Base-by-base conservation (phyloP, 352 stramenopile genomes). In the Blastocystis sp. region DNA sequence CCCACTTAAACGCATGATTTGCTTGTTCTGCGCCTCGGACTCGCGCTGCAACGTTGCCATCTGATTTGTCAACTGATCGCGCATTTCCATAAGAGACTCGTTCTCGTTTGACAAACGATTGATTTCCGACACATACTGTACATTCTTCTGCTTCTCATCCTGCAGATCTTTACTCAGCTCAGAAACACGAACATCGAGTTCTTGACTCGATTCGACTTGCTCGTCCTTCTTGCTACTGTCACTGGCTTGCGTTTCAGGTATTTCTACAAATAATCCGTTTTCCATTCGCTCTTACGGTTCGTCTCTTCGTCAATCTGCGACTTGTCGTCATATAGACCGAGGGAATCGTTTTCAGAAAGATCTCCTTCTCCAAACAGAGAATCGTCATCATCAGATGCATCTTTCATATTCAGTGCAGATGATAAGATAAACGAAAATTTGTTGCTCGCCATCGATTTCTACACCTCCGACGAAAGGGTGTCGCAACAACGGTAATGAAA, bases 391-490 rank as follows among this genome's bases (percentile, higher is more conserved):
- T 46, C 48, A 40, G 46, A 34, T 6, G 29, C 54, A 81, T 81
- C 69, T 9, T 6, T 14, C 69, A 64, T 64, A 65, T 81, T 81
- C 69, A 81, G 61, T 11, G 69, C 69, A 49, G 69, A 64, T 32
- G 29, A 21, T n/a, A 81, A 18, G 14, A 64, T 61, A 24, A n/a
- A 72, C 3, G 61, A 42, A 42, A 72, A 46, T 21, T 49, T 72
- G 16, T 72, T 72, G 61, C 40, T 72, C 42, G 61, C 34, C 61
- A 72, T 72, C n/a, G 6, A 59, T 14, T 3, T 14, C n/a, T 32
- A 59, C 3, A 59, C n/a, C n/a, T n/a, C n/a, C n/a, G n/a, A n/a
- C n/a, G n/a, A n/a, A n/a, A n/a, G n/a, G n/a, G n/a, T n/a, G n/a
- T n/a, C n/a, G n/a, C n/a, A n/a, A n/a, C n/a, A n/a, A n/a, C n/a